Evolutionary conservation across 768 basidiomycete species (phyloP).

Genomic region (Daedalea quercina): DNA sequence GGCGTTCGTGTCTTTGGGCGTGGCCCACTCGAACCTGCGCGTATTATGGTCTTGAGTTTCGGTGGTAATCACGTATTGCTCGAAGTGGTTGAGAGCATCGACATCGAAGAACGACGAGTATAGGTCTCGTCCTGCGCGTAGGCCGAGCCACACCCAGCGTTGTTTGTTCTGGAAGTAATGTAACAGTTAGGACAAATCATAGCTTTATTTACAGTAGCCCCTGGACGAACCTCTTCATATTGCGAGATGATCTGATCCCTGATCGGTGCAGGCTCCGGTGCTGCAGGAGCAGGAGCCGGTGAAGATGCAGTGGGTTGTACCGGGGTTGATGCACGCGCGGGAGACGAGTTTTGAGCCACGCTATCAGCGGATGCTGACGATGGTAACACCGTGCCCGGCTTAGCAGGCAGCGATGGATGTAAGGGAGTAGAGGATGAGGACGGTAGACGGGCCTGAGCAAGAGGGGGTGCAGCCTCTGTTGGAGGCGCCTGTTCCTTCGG

Average conservation of each 20-base stretch:
- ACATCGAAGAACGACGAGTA: slow-evolving; percentile 78
- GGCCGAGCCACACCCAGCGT: slow-evolving; percentile 74
- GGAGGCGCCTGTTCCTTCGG: slow-evolving; percentile 5
- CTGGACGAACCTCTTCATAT: slow-evolving; percentile 55
- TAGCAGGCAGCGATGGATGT: slow-evolving; percentile 68
- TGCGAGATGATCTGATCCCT: slow-evolving; percentile 46
- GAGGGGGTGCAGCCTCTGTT: slow-evolving; percentile 5
- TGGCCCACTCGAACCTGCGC: too few species aligned
- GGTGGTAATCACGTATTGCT: slow-evolving; percentile 23
- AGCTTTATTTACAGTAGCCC: too few species aligned
- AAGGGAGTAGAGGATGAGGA: slow-evolving; percentile 36
- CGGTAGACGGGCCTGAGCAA: slow-evolving; percentile 17
- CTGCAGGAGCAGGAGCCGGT: slow-evolving; percentile 12
- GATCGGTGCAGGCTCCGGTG: slow-evolving; percentile 16
- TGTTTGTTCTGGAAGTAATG: slow-evolving; percentile 55
- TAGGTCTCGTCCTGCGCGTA: slow-evolving; percentile 68
- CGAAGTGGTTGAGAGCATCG: slow-evolving; percentile 44
- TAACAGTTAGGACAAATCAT: too few species aligned
- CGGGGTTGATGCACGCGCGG: slow-evolving; percentile 12
- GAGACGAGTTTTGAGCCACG: slow-evolving; percentile 26
- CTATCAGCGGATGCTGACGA: slow-evolving; percentile 16
- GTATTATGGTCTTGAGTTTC: slow-evolving; percentile 2
- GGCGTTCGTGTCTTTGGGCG: slow-evolving; percentile 15
- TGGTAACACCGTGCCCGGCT: slow-evolving; percentile 46
- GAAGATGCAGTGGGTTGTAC: slow-evolving; percentile 15